Percentiles rank a stretch among this genome's conserved stretches.
Evolutionary conservation across 2,329 filamentous ascomycete species (phyloP).

Genomic region (Fusarium chlamydosporum): DNA sequence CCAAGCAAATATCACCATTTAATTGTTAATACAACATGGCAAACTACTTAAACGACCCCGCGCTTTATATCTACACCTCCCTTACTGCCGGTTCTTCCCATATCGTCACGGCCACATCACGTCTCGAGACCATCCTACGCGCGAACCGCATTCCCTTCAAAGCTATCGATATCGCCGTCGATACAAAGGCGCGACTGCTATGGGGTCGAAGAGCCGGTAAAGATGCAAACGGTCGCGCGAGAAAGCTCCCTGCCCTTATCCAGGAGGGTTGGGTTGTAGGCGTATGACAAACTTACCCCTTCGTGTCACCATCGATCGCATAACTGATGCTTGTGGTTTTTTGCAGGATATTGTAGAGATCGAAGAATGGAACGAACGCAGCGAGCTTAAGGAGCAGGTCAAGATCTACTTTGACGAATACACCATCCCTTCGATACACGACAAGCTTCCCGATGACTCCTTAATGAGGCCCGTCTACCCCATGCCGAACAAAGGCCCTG

Average conservation of each 20-base stretch:
- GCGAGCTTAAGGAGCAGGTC: slow-evolving; percentile 90
- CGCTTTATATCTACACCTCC: slow-evolving; percentile 95
- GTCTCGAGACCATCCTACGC: slow-evolving; percentile 95
- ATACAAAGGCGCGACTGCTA: slow-evolving; percentile 88
- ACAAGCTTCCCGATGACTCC: slow-evolving; percentile 61
- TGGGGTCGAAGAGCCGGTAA: slow-evolving; percentile 89
- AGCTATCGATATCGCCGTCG: slow-evolving; percentile 89
- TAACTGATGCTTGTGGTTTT: slow-evolving; percentile 10
- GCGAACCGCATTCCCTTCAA: slow-evolving; percentile 96
- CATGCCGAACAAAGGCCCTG: slow-evolving; percentile 8
- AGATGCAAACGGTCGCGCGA: slow-evolving; percentile 69
- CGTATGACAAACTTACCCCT: slow-evolving; percentile 68
- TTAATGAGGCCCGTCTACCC: slow-evolving; percentile 49
- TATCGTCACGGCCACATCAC: slow-evolving; percentile 95
- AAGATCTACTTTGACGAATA: slow-evolving; percentile 75
- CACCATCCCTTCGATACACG: slow-evolving; percentile 69
- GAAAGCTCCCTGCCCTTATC: slow-evolving; percentile 89
- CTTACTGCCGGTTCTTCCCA: slow-evolving; percentile 95
- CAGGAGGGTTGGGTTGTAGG: slow-evolving; percentile 89
- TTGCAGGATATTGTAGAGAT: slow-evolving; percentile 88
- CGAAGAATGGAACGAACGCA: slow-evolving; percentile 99
- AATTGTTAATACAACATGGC: slow-evolving; percentile 52
- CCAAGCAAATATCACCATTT: slow-evolving; percentile 8
- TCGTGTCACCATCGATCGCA: slow-evolving; percentile 1
- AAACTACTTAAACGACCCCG: slow-evolving; percentile 72